A percentile compares a stretch with the other conserved stretches of the same genome.
These are phyloP conservation scores for Persicaria tinctoria DNA, from an alignment of 148 eudicot species.

Conservation along the genomic window DNA sequence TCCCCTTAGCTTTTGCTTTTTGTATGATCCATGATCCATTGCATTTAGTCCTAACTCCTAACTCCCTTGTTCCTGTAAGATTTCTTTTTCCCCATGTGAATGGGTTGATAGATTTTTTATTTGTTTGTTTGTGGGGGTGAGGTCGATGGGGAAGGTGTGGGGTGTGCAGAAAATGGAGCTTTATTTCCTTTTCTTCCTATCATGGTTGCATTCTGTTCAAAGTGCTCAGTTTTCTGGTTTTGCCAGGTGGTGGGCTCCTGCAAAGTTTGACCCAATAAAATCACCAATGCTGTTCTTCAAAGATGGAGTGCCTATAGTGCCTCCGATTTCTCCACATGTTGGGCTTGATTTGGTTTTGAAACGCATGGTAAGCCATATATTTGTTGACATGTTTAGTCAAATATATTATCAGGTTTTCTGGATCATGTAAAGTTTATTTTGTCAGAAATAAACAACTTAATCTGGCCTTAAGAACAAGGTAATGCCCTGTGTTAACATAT, in stretches of 20 bases:
- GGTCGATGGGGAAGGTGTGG: background rate
- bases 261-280: conserved; percentile 84
- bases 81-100: background rate
- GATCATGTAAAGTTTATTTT: background rate
- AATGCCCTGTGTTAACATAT: background rate
- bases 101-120: background rate
- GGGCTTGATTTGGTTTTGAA: conserved; percentile 71
- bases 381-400: background rate
- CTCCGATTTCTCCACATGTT: conserved; percentile 60
- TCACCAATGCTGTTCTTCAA: conserved; percentile 92
- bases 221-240: conserved; percentile 2
- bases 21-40: background rate
- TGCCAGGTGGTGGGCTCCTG: conserved; percentile 96
- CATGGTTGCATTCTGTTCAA: background rate
- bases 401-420: background rate
- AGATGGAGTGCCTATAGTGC: conserved; percentile 54
- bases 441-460: background rate
- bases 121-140: background rate
- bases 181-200: background rate
- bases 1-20: background rate
- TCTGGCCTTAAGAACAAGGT: background rate
- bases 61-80: background rate
- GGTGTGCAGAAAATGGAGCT: background rate
- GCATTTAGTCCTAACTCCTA: background rate
- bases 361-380: conserved; percentile 50